Evolutionary conservation across 2,329 filamentous ascomycete species (phyloP), one percentile per base, ranked within the genome.

Genomic region (Biscogniauxia sp.): DNA sequence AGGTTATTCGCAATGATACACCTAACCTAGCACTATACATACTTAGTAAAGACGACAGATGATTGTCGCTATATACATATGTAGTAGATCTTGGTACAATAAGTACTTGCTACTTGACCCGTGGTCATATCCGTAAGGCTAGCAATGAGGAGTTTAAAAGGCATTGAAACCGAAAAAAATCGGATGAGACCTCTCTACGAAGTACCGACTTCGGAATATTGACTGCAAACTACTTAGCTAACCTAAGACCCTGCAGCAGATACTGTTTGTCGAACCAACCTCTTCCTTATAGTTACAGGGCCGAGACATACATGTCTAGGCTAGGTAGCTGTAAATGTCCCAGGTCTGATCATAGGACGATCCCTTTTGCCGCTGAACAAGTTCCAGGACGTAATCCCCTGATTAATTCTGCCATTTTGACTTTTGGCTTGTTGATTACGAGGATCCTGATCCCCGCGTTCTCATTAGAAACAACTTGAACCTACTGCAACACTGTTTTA

Each of bases 401-500:
- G 54, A 55, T 49, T 51, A 52, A 57, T 54, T 57, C 26, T 19
- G 19, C 55, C 15, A 32, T 51, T n/a, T 19, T 20, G 20, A 28
- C 52, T 55, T 55, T 59, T 51, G 20, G 45, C 53, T 23, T 45
- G 23, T 20, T 53, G 55, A 59, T 41, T 5, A 62, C 13, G 49
- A 59, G 26, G 13, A 26, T 49, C 53, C n/a, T 26, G 57, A 45
- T 58, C 56, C 45, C 54, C 55, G 51, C 53, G 55, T 56, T 56
- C 25, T 56, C 51, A 59, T 58, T 52, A 13, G 62, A 66, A 62
- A 26, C 57, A 61, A 56, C 59, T 61, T 65, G 67, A 61, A 56
- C 59, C 61, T 65, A 68, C 65, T 70, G 63, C 62, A 52, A 69
- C 64, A 69, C 57, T 70, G 63, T 69, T 70, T 64, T 72, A 72